Conservation (phyloP, 2,329 filamentous ascomycete genomes). For the Fusarium falciforme region DNA sequence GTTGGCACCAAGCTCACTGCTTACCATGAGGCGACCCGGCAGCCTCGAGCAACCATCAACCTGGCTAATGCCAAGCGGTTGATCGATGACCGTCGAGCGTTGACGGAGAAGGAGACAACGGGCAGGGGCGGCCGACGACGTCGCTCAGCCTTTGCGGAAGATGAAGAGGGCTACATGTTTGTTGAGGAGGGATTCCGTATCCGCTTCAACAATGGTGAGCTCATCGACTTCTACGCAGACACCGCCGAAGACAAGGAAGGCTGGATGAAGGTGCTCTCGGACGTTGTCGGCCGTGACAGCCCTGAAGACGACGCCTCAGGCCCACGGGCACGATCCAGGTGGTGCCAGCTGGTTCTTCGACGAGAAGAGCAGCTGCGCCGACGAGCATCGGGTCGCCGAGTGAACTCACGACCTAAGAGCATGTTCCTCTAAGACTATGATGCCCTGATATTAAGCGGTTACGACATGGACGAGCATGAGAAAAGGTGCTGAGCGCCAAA, state of each 20-base stretch:
- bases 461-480: slow-evolving; percentile 33
- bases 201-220: slow-evolving; percentile 96
- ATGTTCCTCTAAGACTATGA: slow-evolving; percentile 58
- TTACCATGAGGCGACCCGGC: slow-evolving; percentile 94
- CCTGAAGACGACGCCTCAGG: slow-evolving; percentile 58
- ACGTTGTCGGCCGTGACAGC: slow-evolving; percentile 71
- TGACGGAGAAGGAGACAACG: slow-evolving; percentile 85
- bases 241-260: slow-evolving; percentile 87
- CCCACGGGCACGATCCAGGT: slow-evolving; percentile 65
- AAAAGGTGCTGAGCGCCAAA: slow-evolving; percentile 38
- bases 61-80: slow-evolving; percentile 91
- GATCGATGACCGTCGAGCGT: slow-evolving; percentile 88
- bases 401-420: slow-evolving; percentile 70
- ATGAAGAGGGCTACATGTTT: slow-evolving; percentile 99
- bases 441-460: slow-evolving; percentile 6
- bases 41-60: slow-evolving; percentile 97
- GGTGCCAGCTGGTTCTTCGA: slow-evolving; percentile 76
- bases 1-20: slow-evolving; percentile 91
- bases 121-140: slow-evolving; percentile 83
- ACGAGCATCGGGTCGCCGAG: slow-evolving; percentile 63
- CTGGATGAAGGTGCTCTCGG: slow-evolving; percentile 91
- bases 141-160: slow-evolving; percentile 95
- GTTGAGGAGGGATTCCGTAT: slow-evolving; percentile 99
- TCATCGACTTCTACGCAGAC: slow-evolving; percentile 98
- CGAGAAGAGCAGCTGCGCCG: slow-evolving; percentile 69